Evolutionary conservation across 78 protist species (phyloP).

Genomic region (Dictyostelium firmibasis): DNA sequence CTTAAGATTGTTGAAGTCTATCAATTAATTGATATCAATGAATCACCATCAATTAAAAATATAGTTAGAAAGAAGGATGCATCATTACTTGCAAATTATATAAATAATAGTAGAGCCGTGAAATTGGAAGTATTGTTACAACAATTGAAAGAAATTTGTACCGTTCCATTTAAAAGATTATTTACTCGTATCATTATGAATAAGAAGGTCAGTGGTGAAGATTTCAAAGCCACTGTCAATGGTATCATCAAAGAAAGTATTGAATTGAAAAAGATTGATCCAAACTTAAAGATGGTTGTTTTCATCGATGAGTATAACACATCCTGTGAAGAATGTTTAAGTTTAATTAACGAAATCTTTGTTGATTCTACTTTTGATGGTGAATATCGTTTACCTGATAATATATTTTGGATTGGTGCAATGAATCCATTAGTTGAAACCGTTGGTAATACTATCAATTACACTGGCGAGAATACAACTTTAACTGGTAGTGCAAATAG

Average conservation of each 20-base stretch:
- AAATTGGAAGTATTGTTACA: neutral
- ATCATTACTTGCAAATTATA: neutral
- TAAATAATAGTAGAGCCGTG: neutral
- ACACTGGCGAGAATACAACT: neutral
- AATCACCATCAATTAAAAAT: neutral
- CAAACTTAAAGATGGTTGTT: slow-evolving; percentile 61
- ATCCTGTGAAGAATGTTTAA: slow-evolving; percentile 30
- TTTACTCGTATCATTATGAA: slow-evolving; percentile 76
- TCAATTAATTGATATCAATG: neutral
- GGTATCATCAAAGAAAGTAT: neutral
- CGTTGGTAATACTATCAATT: neutral
- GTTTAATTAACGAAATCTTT: slow-evolving; percentile 80
- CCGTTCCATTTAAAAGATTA: slow-evolving; percentile 9
- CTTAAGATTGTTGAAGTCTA: neutral
- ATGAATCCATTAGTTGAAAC: slow-evolving; percentile 55
- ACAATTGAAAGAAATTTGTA: neutral
- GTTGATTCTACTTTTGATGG: slow-evolving; percentile 69
- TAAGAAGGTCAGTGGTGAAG: slow-evolving; percentile 21
- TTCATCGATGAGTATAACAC: slow-evolving; percentile 84
- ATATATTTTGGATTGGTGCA: slow-evolving; percentile 84
- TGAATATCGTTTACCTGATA: neutral
- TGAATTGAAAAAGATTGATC: neutral
- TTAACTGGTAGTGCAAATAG: neutral
- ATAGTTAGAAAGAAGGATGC: neutral
- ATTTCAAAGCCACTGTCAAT: slow-evolving; percentile 3